A percentile compares a stretch with the other conserved stretches of the same genome.
phyloP scores from a whole-genome alignment of 495 filamentous ascomycete species.

The Penicillium goetzii region DNA sequence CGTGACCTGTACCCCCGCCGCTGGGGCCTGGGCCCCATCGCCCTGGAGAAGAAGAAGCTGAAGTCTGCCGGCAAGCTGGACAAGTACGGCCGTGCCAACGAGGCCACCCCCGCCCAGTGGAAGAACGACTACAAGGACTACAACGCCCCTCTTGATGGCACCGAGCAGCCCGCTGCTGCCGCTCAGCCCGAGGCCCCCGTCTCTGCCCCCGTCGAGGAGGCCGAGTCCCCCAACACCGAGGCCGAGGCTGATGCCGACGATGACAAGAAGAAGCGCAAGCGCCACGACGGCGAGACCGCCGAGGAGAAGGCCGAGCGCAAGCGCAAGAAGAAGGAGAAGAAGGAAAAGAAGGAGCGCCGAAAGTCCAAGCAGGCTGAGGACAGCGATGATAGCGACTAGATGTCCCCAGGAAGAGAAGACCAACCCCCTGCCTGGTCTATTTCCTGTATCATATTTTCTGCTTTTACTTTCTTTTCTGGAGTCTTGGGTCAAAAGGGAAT shows the following conservation, averaged over 20 bases:
- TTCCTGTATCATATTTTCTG: conserved; percentile 50
- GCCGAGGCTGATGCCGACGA: conserved; percentile 45
- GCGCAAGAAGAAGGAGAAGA: conserved; percentile 73
- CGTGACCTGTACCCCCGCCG: conserved; percentile 91
- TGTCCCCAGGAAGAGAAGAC: conserved; percentile 35
- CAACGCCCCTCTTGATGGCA: conserved; percentile 55
- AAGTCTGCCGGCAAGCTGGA: conserved; percentile 97
- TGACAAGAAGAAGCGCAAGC: conserved; percentile 76
- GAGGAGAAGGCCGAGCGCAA: conserved; percentile 77
- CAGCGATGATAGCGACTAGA: conserved; percentile 60
- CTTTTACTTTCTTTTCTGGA: conserved; percentile 36
- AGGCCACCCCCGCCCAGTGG: conserved; percentile 90
- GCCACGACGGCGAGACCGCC: conserved; percentile 78
- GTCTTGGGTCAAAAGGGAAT: conserved; percentile 53
- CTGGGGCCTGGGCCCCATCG: conserved; percentile 92
- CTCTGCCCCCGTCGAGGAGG: conserved; percentile 31
- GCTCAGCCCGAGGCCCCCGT: conserved; percentile 45
- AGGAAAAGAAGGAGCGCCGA: conserved; percentile 72
- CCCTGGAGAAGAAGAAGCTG: conserved; percentile 97
- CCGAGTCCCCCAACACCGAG: conserved; percentile 35
- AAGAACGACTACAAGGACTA: conserved; percentile 87
- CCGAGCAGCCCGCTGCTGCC: conserved; percentile 45
- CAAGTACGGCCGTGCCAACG: conserved; percentile 92
- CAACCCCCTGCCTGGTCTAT: conserved; percentile 29
- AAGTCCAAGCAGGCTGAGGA: conserved; percentile 63